Evolutionary conservation across 2,329 filamentous ascomycete genomes (phyloP), one percentile per base, ranked within the genome.

Genomic region (Hymenoscyphus salicellus): DNA sequence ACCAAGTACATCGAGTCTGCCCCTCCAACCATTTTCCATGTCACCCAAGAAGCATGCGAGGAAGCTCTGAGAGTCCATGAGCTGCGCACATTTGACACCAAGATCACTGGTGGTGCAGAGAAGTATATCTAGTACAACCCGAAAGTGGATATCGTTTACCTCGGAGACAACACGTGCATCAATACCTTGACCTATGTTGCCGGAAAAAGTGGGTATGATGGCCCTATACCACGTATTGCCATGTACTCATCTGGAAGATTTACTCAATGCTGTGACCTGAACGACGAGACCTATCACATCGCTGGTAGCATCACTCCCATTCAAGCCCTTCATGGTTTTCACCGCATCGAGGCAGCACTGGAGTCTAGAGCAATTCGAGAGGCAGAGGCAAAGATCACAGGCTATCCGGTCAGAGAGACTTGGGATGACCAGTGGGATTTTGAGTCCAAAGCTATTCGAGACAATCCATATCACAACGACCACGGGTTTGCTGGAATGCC

Each of bases 121-220:
- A 49, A 26, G n/a, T 23, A 36, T 5, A 61, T 65, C 26, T 67
- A 61, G 32, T 67, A 41, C 26, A 65, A 67, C 16, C 57, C 63
- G 1, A 16, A 36, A 46, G 55, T 36, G 16, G 65, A 65, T 30
- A 61, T 64, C 26, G 16, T 68, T 4, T 63, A 60, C 17, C 65
- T 68, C 30, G 65, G 63, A 14, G 59, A 66, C 36, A 33, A 64
- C 1, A 64, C 61, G 14, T 68, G 67, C 20, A 33, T 63, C 2
- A 33, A 59, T 3, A 66, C 61, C 0, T 16, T 65, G 2, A 43
- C 1, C 7, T 57, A 6, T 30, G 28, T n/a, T n/a, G n/a, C n/a
- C n/a, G n/a, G n/a, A n/a, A n/a, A n/a, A n/a, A n/a, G n/a, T n/a
- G n/a, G n/a, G n/a, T n/a, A n/a, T n/a, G n/a, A n/a, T n/a, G n/a